Base-by-base conservation (phyloP, 1,284 basidiomycete species). In the Caloboletus firmus region DNA sequence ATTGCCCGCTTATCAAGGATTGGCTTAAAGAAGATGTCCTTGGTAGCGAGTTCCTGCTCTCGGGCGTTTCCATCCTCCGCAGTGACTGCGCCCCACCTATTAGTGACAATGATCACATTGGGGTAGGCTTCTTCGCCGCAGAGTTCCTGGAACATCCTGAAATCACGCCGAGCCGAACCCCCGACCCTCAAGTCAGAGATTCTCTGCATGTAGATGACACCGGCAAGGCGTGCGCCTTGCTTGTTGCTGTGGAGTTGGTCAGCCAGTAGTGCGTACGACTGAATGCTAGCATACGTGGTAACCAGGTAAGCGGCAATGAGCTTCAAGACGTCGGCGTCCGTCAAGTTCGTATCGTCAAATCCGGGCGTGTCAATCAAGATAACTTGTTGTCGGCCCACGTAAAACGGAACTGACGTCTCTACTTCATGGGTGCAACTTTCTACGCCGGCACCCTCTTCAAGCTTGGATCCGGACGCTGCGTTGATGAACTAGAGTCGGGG, bases 141-240 rank as follows among this genome's bases (percentile, higher is more conserved):
- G 20, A 83, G 70, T 59, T 74, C 73, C 37, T 77, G 69, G 67
- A 82, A 80, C 69, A 81, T 74, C 51, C 69, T 69, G 54, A 82
- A 77, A 62, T 78, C 81, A 35, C 77, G 75, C n/a, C 71, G 67
- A 22, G 78, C 76, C 22, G 77, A 75, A 17, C 80, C 79, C 39
- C 76, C 77, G 56, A 83, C 71, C 49, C 76, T 74, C 64, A 73
- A 61, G 63, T 82, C 81, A 31, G 78, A 75, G 52, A 83, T 83
- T 5, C 78, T 70, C 52, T 83, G 81, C 68, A 81, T 70, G 59
- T 82, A 83, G 34, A 83, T 73, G 49, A 82, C 71, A 0, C 81
- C 81, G 20, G 65, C 60, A 55, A 69, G 52, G 57, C 59, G 61
- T 55, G 57, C 59, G 60, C 74, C 75, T 42, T 72, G 66, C 55